Base-by-base conservation (phyloP, 352 stramenopile genomes). In the Peronosclerospora sorghi region DNA sequence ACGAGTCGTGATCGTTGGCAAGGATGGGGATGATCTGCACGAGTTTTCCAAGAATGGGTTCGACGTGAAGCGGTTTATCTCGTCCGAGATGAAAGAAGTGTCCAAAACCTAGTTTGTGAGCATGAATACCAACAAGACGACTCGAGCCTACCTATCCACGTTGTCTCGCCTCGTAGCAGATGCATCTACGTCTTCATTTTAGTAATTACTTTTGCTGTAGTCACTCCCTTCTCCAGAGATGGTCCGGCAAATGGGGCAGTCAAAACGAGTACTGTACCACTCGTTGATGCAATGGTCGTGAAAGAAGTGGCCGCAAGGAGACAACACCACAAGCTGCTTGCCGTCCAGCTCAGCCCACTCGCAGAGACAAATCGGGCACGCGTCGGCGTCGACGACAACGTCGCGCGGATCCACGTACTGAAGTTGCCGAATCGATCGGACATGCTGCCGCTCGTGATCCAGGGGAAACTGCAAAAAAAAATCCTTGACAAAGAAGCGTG, bases 271-370 rank as follows among this genome's bases (percentile, higher is more conserved):
- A 32, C 73, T 72, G 58, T 91, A 91, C 79, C 79, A 91, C 54
- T 91, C 79, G 45, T 87, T 91, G 37, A 91, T 91, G 62, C 79
- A 91, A 54, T 88, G 73, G 41, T 86, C 79, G 51, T 91, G 79
- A 58, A 91, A 91, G 40, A 87, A 91, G 48, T 91, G 79, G 29
- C 79, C 76, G 41, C 79, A 91, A 1, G 73, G 70, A 19, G 79
- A 83, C 12, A 87, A 64, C 41, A n/a, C n/a, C n/a, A 87, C 74
- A 36, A 88, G 73, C 43, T 74, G 65, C 52, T 91, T 86, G 24
- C 79, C 79, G 51, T 91, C 79, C 8, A 91, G 58, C 45, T 88
- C 79, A 28, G 66, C 61, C 79, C 79, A 91, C 55, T 91, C 79
- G 30, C 69, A 87, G 13, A 91, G 60, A 32, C 79, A 91, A 32